Conservation (phyloP, 257 asterid genomes). For the Petrea volubilis region DNA sequence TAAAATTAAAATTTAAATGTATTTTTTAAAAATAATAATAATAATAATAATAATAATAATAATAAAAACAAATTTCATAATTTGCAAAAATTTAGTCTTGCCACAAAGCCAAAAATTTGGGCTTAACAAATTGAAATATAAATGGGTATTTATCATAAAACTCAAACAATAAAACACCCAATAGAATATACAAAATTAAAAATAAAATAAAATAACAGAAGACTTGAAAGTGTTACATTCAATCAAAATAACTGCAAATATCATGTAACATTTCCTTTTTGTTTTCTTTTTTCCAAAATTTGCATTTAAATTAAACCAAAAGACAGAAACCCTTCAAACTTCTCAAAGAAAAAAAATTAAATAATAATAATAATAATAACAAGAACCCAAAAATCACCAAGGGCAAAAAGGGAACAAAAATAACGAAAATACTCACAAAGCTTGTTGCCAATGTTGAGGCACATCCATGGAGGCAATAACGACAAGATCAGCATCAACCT, state of each 20-base stretch:
- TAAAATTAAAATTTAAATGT: no score
- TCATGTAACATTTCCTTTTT: neutral
- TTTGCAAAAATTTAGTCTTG: no score
- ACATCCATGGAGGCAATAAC: conserved; percentile 96
- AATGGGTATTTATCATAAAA: no score
- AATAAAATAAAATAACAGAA: no score
- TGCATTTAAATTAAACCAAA: neutral
- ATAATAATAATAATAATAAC: neutral
- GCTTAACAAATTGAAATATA: no score
- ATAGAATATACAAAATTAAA: no score
- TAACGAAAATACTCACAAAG: conserved; percentile 56
- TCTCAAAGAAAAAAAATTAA: neutral
- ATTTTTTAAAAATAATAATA: no score
- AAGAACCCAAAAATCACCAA: neutral
- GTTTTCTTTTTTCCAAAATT: neutral
- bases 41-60: no score
- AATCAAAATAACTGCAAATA: neutral
- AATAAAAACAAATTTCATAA: no score
- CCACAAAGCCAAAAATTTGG: no score
- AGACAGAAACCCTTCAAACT: neutral
- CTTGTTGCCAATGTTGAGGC: conserved; percentile 71
- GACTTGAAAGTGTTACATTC: no score
- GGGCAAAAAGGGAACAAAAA: neutral
- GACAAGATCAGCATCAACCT: conserved; percentile 82
- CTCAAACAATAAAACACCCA: no score